A percentile compares a stretch with the other conserved stretches of the same genome.
phyloP scores from a whole-genome alignment of 1,139 yeast species.

The Protomyces inundatus region DNA sequence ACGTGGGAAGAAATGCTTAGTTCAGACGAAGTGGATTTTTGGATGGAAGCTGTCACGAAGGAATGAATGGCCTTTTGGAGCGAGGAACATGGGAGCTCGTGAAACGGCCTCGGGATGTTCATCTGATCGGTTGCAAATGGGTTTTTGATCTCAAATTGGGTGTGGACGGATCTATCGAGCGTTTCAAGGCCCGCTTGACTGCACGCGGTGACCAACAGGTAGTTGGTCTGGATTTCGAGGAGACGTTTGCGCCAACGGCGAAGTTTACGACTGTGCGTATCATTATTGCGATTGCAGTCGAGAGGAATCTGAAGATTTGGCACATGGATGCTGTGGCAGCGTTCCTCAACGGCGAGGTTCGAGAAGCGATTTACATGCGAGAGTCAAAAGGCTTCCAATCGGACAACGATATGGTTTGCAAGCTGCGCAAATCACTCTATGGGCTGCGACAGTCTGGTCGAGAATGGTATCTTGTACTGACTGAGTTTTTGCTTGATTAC shows the following conservation, averaged over 20 bases:
- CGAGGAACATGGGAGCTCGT: no score
- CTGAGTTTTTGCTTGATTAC: background rate
- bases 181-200: background rate
- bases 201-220: background rate
- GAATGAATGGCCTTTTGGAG: no score
- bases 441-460: slow-evolving; percentile 9
- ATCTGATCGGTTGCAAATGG: no score
- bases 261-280: background rate
- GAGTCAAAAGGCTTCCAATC: background rate
- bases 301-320: background rate
- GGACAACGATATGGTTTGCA: background rate
- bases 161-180: background rate
- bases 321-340: slow-evolving; percentile 10
- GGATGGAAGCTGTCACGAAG: no score
- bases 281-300: background rate
- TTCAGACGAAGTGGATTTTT: no score
- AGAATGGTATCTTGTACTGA: slow-evolving; percentile 1
- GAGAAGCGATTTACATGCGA: slow-evolving; percentile 3
- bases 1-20: no score
- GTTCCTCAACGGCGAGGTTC: background rate
- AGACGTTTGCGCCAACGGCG: background rate
- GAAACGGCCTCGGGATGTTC: no score
- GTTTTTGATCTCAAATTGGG: background rate
- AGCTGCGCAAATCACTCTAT: background rate
- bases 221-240: background rate